Conservation (phyloP, 1,284 basidiomycete species). For the Schizopora paradoxa region DNA sequence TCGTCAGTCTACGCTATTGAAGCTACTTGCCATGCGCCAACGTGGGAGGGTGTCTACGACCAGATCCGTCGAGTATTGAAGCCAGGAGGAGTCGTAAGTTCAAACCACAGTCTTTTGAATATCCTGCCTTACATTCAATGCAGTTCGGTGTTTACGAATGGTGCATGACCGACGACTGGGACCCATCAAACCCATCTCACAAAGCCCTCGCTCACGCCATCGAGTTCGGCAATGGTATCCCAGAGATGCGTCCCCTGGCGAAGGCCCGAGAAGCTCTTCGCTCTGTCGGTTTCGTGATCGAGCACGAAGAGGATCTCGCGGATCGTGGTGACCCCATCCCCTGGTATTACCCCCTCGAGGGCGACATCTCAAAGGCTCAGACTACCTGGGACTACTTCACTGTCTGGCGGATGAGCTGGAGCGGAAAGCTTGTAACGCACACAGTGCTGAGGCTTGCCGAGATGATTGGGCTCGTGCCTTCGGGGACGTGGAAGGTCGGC, state of each 20-base stretch:
- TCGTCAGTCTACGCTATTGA: conserved; percentile 91
- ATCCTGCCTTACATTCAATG: conserved; percentile 2
- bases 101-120: background rate
- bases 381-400: conserved; percentile 90
- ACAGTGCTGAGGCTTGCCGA: conserved; percentile 78
- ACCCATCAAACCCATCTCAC: conserved; percentile 82
- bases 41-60: conserved; percentile 93
- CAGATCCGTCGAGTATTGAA: conserved; percentile 95
- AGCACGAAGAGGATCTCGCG: conserved; percentile 93
- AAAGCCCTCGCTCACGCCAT: conserved; percentile 89
- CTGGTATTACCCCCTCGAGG: conserved; percentile 98
- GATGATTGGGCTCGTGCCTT: conserved; percentile 76
- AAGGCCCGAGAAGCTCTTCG: conserved; percentile 76
- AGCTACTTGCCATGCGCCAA: conserved; percentile 94
- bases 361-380: conserved; percentile 89
- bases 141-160: conserved; percentile 98
- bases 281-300: conserved; percentile 84
- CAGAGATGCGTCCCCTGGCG: conserved; percentile 87
- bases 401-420: conserved; percentile 85
- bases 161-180: conserved; percentile 97
- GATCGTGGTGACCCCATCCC: conserved; percentile 76
- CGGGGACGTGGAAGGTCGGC: conserved; percentile 90
- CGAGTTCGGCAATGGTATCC: conserved; percentile 94
- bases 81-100: conserved; percentile 88
- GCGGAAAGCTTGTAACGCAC: conserved; percentile 85